These are phyloP conservation scores for Stachybotrys chlorohalonatus DNA, from an alignment of 2,329 filamentous ascomycete genomes.

Conservation along the genomic window DNA sequence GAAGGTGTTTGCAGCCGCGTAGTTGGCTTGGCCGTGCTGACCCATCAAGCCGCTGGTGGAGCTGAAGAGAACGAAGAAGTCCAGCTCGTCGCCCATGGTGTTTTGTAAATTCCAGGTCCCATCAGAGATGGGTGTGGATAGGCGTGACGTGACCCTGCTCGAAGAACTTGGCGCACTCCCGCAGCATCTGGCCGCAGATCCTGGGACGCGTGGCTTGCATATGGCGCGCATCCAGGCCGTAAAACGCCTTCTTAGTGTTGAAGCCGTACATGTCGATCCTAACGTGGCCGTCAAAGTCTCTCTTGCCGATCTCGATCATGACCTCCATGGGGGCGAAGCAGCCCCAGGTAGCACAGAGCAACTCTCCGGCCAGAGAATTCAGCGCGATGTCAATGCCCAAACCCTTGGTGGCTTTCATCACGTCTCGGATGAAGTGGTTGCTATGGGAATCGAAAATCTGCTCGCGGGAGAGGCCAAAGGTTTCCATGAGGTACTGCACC, in stretches of 20 bases:
- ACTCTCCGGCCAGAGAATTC: background rate
- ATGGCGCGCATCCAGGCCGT: background rate
- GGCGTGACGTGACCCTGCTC: background rate
- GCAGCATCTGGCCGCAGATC: background rate
- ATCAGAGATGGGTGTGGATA: background rate
- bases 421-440: background rate
- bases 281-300: background rate
- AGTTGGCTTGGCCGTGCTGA: background rate
- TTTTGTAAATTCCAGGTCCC: background rate
- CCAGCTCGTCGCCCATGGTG: background rate
- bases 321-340: background rate
- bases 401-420: background rate
- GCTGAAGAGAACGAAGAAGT: background rate
- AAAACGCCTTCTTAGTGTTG: background rate
- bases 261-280: background rate
- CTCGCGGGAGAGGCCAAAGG: background rate
- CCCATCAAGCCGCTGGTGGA: background rate
- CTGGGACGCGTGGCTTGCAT: background rate
- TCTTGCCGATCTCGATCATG: background rate
- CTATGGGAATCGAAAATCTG: background rate
- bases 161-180: background rate
- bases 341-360: background rate
- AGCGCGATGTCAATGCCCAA: background rate
- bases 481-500: background rate
- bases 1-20: background rate